phyloP scores from a whole-genome alignment of 148 eudicot species.

The Persicaria tinctoria region DNA sequence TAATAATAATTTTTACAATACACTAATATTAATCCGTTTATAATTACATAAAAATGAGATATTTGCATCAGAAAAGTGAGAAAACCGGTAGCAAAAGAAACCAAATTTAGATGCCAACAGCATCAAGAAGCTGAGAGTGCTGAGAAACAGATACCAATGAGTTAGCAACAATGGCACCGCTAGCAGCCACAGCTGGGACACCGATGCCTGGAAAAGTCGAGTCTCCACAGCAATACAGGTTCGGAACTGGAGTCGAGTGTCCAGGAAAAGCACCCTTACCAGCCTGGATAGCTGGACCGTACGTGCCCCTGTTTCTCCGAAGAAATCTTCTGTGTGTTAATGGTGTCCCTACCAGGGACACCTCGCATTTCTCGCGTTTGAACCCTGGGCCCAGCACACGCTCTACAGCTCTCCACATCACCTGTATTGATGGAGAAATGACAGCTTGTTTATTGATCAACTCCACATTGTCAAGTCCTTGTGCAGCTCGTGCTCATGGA shows the following conservation, averaged over 20 bases:
- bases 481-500: too few relatives aligned
- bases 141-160: conserved; percentile 84
- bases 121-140: conserved; percentile 80
- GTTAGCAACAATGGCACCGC: conserved; percentile 97
- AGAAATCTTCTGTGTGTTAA: conserved; percentile 81
- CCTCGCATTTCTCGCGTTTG: conserved; percentile 73
- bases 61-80: too few relatives aligned
- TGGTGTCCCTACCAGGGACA: conserved; percentile 83
- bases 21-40: too few relatives aligned
- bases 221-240: conserved; percentile 90
- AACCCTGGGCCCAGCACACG: conserved; percentile 78
- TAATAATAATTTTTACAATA: too few relatives aligned
- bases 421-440: conserved; percentile 27
- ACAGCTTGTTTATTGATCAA: background rate
- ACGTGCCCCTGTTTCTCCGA: conserved; percentile 83
- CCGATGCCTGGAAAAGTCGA: conserved; percentile 96
- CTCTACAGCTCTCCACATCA: conserved; percentile 84
- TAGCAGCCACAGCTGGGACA: conserved; percentile 98
- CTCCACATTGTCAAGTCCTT: too few relatives aligned
- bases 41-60: too few relatives aligned
- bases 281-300: conserved; percentile 91
- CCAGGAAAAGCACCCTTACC: conserved; percentile 80
- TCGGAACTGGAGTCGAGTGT: conserved; percentile 72
- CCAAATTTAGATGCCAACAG: conserved; percentile 39
- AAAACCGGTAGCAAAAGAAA: background rate